phyloP scores from a whole-genome alignment of 306 rosid genomes.

The Ammopiptanthus mongolicus region DNA sequence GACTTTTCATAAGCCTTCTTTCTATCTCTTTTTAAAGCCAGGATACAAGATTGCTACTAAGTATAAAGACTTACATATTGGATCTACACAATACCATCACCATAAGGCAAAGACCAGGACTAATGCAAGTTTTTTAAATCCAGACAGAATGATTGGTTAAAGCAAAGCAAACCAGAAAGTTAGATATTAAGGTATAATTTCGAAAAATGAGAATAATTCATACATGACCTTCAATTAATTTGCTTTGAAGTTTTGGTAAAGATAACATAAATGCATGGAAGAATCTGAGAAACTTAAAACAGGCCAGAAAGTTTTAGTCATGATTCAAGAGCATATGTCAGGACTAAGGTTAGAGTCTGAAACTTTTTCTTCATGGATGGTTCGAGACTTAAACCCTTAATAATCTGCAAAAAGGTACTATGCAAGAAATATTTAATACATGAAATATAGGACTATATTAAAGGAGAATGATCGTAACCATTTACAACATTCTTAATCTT shows the following conservation, averaged over 20 bases:
- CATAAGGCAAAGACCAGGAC: not conserved
- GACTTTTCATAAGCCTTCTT: not conserved
- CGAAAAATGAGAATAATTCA: not conserved
- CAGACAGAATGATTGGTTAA: not conserved
- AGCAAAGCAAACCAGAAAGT: not conserved
- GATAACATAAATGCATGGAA: not conserved
- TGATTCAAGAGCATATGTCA: not conserved
- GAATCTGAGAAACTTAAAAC: not conserved
- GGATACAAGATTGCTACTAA: not conserved
- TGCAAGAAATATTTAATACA: not conserved
- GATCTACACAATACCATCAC: not conserved
- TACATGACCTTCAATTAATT: not conserved
- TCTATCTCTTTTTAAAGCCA: not conserved
- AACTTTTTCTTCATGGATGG: not conserved
- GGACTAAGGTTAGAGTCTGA: not conserved
- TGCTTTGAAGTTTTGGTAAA: not conserved
- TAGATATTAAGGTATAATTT: not conserved
- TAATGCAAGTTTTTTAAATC: not conserved
- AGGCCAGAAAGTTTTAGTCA: not conserved
- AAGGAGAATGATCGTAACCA: not conserved
- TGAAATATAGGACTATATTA: not conserved
- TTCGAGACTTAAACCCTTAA: not conserved
- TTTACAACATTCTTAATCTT: not conserved
- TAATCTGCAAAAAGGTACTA: not conserved
- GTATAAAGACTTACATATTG: not conserved